Percentiles rank a stretch among this genome's conserved stretches.
These are phyloP conservation scores for Comarum palustre DNA, from an alignment of 306 rosid genomes.

Conservation along the genomic window DNA sequence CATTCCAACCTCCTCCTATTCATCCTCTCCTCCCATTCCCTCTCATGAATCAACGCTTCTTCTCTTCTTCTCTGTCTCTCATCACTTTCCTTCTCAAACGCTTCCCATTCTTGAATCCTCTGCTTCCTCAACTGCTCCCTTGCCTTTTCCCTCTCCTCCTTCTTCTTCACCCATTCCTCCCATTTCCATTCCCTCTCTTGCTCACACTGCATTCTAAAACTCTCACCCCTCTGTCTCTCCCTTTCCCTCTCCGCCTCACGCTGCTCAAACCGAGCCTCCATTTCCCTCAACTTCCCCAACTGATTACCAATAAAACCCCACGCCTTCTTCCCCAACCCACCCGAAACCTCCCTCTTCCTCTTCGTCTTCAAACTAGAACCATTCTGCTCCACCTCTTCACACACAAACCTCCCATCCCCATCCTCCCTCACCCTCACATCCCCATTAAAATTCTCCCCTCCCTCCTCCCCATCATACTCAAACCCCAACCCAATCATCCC, in stretches of 20 bases:
- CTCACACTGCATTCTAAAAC: conserved; percentile 47
- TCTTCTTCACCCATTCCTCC: conserved; percentile 64
- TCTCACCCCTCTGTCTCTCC: conserved; percentile 70
- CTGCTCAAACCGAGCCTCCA: conserved; percentile 76
- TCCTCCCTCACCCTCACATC: conserved; percentile 52
- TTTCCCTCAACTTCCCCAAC: conserved; percentile 63
- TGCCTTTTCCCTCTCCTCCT: conserved; percentile 51
- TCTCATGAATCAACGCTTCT: conserved; percentile 56
- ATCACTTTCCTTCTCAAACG: conserved; percentile 64
- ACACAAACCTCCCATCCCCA: conserved; percentile 64
- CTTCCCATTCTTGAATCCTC: conserved; percentile 74
- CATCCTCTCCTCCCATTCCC: conserved; percentile 84
- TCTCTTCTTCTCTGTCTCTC: conserved; percentile 78
- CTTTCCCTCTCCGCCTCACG: conserved; percentile 70
- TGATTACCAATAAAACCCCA: conserved; percentile 68
- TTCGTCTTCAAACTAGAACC: conserved; percentile 47
- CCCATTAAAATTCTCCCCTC: conserved; percentile 68
- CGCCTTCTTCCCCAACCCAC: conserved; percentile 65
- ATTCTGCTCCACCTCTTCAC: conserved; percentile 61
- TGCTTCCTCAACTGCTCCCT: conserved; percentile 62
- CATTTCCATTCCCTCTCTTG: conserved; percentile 63
- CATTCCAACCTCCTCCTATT: conserved; percentile 68
- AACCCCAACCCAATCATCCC: conserved; percentile 80
- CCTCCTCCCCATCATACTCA: conserved; percentile 75
- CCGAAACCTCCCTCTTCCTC: conserved; percentile 62